These are phyloP conservation scores for Claviceps pazoutovae DNA, from an alignment of 2,329 filamentous ascomycete genomes.

Conservation along the genomic window DNA sequence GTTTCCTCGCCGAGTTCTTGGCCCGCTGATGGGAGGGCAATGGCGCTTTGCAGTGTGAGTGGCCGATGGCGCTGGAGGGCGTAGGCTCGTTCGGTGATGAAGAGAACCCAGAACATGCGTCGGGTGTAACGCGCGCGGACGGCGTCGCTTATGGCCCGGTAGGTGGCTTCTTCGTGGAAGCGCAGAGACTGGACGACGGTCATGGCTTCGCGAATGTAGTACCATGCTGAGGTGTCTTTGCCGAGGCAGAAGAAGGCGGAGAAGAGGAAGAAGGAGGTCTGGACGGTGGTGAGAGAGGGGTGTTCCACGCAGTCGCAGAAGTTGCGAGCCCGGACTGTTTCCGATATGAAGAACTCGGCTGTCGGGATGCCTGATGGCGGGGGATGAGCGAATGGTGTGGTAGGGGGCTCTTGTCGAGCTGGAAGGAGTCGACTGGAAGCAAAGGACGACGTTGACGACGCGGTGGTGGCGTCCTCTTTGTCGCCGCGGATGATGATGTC, in stretches of 20 bases:
- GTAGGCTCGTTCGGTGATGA: conserved; percentile 20
- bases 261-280: conserved; percentile 21
- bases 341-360: conserved; percentile 14
- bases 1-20: conserved; percentile 10
- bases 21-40: conserved; percentile 12
- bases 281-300: conserved; percentile 14
- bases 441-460: not conserved
- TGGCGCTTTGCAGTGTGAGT: conserved; percentile 11
- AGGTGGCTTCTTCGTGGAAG: conserved; percentile 16
- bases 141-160: conserved; percentile 4
- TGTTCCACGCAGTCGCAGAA: conserved; percentile 13
- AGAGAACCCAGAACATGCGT: conserved; percentile 17
- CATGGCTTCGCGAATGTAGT: conserved; percentile 17
- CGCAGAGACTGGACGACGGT: conserved; percentile 16
- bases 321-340: conserved; percentile 14
- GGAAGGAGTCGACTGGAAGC: not conserved
- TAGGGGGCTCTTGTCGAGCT: not conserved
- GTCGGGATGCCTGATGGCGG: conserved; percentile 3
- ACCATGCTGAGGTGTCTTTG: conserved; percentile 21
- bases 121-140: conserved; percentile 10
- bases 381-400: not conserved
- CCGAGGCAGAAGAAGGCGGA: conserved; percentile 16
- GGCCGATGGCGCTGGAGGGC: conserved; percentile 18
- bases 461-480: not conserved
- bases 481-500: conserved; percentile 11